phyloP scores from a whole-genome alignment of 768 basidiomycete genomes.

The Lactarius hengduanensis region DNA sequence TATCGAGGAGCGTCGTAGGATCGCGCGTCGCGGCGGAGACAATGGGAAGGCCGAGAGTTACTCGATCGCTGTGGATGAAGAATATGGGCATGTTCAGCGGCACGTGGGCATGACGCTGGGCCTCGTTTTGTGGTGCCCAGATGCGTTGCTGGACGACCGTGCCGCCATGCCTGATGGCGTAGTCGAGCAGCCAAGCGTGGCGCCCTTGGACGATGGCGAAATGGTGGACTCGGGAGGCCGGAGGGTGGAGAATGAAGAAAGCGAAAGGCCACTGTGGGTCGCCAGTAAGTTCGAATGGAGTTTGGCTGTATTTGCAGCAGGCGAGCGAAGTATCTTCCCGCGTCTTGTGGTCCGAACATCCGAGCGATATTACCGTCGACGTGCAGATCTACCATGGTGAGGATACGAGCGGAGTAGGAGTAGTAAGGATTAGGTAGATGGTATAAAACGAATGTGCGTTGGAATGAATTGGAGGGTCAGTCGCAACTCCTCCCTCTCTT shows the following conservation, averaged over 20 bases:
- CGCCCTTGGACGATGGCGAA: not conserved
- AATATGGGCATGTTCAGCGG: constrained; percentile 16
- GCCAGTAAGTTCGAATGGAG: not conserved
- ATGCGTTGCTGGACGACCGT: constrained; percentile 19
- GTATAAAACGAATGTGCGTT: not conserved
- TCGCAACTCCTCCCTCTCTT: not conserved
- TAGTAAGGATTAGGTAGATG: not conserved
- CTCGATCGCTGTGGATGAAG: constrained; percentile 3
- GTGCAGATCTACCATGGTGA: constrained; percentile 1
- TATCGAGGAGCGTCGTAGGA: not conserved
- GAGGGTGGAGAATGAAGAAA: constrained; percentile 4
- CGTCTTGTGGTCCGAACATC: constrained; percentile 8
- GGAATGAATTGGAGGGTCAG: not conserved
- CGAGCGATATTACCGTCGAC: constrained; percentile 14
- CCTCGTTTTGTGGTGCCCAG: constrained; percentile 10
- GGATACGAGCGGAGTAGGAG: not conserved
- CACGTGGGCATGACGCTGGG: not conserved
- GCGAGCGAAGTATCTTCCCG: not conserved
- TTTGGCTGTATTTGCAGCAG: not conserved
- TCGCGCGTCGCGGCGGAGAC: not conserved
- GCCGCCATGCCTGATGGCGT: not conserved
- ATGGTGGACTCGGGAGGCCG: not conserved
- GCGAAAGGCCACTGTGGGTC: constrained; percentile 1
- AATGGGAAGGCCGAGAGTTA: not conserved
- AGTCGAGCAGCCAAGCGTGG: constrained; percentile 12